Conservation (phyloP, 1,284 basidiomycete genomes). For the Chalciporus sp. region DNA sequence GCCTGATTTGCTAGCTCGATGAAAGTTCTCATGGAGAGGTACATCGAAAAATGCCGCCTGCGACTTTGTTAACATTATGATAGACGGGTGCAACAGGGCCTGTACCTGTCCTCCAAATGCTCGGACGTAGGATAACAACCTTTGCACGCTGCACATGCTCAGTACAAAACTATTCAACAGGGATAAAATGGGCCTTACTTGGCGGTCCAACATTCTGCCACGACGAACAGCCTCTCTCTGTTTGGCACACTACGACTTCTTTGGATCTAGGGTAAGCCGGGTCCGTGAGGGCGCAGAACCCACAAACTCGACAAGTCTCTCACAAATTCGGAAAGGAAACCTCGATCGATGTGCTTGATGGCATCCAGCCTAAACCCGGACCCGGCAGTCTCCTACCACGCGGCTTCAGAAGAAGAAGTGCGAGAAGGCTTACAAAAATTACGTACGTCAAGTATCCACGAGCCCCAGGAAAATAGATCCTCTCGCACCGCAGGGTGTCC, state of each 20-base stretch:
- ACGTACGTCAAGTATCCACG: constrained; percentile 69
- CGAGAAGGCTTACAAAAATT: neutral
- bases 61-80: neutral
- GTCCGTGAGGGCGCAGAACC: neutral
- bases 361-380: constrained; percentile 87
- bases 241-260: constrained; percentile 46
- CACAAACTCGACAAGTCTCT: constrained; percentile 24
- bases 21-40: constrained; percentile 73
- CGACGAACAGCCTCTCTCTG: constrained; percentile 60
- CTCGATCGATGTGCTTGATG: constrained; percentile 80
- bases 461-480: constrained; percentile 68
- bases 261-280: constrained; percentile 45
- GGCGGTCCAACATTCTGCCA: constrained; percentile 76
- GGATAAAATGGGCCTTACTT: constrained; percentile 45
- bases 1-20: constrained; percentile 60
- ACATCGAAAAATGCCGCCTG: constrained; percentile 82
- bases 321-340: constrained; percentile 69
- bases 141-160: constrained; percentile 44
- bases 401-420: neutral
- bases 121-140: constrained; percentile 58
- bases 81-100: constrained; percentile 8
- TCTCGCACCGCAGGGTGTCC: constrained; percentile 77
- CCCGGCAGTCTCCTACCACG: constrained; percentile 70
- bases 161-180: constrained; percentile 1
- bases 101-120: constrained; percentile 63